Base-by-base conservation (phyloP, 306 rosid species). In the Bauhinia variegata region DNA sequence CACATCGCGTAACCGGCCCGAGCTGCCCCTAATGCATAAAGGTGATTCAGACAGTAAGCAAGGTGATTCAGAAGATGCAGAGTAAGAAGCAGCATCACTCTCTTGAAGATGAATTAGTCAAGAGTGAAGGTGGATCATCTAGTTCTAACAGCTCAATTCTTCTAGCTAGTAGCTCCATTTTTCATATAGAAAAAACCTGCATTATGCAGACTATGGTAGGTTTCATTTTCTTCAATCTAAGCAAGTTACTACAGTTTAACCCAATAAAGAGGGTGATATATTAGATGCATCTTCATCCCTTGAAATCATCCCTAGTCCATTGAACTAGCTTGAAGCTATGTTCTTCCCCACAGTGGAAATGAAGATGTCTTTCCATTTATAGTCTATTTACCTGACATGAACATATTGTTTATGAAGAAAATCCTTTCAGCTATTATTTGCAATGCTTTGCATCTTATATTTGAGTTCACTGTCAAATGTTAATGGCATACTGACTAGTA, bases 21-120 rank as follows among this genome's bases (percentile, higher is more conserved):
- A 68, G 31, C 54, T 70, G 48, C 82, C 79, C 13, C 65, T 76
- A 5, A 41, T 73, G 64, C 75, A 51, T 32, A 79, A 76, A 49
- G 83, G 60, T 19, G 82, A 84, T 53, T 65, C 67, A 71, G 86
- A 84, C 33, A 71, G 31, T 68, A 75, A 85, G 73, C 80, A 80
- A 51, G 86, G 59, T 41, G 75, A 78, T n/a, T 77, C 73, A 18
- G 91, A 82, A 71, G 91, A 86, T 70, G 83, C 67, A 38, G 87
- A 83, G 38, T 75, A 71, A 11, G 85, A 84, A 23, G 28, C 28
- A 52, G 56, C 54, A 39, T 74, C 78, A 16, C 67, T 67, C 70
- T 79, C 84, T 52, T 84, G 86, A 86, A 62, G 65, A 42, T 63
- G 17, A 23, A 57, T 62, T 58, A 69, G 76, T 78, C 72, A 71